Evolutionary conservation across 2,329 filamentous ascomycete species (phyloP).

Genomic region (Monilinia vaccinii-corymbosi): DNA sequence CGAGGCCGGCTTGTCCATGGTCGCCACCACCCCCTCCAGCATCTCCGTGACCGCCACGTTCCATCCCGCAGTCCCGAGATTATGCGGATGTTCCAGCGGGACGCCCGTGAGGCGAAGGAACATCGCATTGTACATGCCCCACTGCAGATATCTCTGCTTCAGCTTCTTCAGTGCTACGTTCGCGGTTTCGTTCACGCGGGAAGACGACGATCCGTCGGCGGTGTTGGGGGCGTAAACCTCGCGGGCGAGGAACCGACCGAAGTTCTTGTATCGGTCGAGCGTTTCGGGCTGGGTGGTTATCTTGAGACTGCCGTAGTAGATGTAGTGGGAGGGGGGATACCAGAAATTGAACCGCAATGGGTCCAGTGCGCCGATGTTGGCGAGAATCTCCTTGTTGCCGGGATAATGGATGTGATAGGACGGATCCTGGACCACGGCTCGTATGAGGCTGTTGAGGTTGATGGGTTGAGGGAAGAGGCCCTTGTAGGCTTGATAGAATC

Average conservation of each 20-base stretch:
- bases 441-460: not conserved
- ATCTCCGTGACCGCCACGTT: not conserved
- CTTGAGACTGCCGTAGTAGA: not conserved
- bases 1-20: not conserved
- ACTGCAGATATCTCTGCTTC: not conserved
- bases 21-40: not conserved
- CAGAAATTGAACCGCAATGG: not conserved
- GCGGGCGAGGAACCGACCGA: not conserved
- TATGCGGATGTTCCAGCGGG: not conserved
- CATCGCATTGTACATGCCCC: not conserved
- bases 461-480: not conserved
- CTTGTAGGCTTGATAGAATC: not conserved
- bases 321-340: not conserved
- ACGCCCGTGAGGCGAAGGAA: not conserved
- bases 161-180: not conserved
- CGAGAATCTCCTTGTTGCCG: not conserved
- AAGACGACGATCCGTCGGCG: not conserved
- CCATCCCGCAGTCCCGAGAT: not conserved
- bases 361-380: not conserved
- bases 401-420: not conserved
- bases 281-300: not conserved
- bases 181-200: not conserved
- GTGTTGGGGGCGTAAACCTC: not conserved
- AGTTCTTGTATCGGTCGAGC: not conserved
- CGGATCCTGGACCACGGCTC: not conserved